These are phyloP conservation scores for Vanrija humicola DNA, from an alignment of 1,284 basidiomycete genomes.

Conservation along the genomic window DNA sequence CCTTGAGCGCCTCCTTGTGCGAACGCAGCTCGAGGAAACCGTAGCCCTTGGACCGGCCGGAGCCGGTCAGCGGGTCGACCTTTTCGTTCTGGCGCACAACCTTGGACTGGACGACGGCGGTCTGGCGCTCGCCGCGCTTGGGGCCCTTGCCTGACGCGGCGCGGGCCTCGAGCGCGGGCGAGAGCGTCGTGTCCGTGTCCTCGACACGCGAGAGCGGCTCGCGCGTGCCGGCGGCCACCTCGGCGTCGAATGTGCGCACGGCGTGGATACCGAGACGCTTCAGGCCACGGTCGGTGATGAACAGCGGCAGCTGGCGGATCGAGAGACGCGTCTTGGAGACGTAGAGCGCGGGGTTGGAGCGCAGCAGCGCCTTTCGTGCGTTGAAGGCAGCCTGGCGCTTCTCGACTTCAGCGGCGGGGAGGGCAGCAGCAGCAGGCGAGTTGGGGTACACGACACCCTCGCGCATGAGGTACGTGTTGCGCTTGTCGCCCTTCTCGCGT, in stretches of 20 bases:
- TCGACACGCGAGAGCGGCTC: constrained; percentile 69
- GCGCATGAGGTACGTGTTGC: constrained; percentile 90
- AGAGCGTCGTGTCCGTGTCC: constrained; percentile 52
- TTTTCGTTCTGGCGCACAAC: constrained; percentile 77
- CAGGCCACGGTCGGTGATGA: constrained; percentile 81
- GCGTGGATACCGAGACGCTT: constrained; percentile 84
- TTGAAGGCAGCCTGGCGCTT: constrained; percentile 78
- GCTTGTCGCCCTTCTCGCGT: constrained; percentile 87
- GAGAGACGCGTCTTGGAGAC: constrained; percentile 91
- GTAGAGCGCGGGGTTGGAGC: constrained; percentile 87
- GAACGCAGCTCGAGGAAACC: constrained; percentile 89
- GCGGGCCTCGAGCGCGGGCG: constrained; percentile 47
- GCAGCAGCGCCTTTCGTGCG: constrained; percentile 70
- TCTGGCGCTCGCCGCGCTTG: constrained; percentile 55
- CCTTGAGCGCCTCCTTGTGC: constrained; percentile 84
- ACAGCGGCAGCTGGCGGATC: constrained; percentile 85
- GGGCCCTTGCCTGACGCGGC: constrained; percentile 34
- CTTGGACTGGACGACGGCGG: constrained; percentile 74
- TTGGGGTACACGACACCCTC: constrained; percentile 93
- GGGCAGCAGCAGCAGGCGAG: constrained; percentile 65
- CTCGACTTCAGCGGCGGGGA: constrained; percentile 72
- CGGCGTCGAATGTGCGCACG: constrained; percentile 70
- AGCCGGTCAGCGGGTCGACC: constrained; percentile 78
- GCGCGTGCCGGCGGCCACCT: constrained; percentile 66
- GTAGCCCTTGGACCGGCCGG: constrained; percentile 85